These are phyloP conservation scores for Pisolithus marmoratus DNA, from an alignment of 768 basidiomycete species.

Conservation along the genomic window DNA sequence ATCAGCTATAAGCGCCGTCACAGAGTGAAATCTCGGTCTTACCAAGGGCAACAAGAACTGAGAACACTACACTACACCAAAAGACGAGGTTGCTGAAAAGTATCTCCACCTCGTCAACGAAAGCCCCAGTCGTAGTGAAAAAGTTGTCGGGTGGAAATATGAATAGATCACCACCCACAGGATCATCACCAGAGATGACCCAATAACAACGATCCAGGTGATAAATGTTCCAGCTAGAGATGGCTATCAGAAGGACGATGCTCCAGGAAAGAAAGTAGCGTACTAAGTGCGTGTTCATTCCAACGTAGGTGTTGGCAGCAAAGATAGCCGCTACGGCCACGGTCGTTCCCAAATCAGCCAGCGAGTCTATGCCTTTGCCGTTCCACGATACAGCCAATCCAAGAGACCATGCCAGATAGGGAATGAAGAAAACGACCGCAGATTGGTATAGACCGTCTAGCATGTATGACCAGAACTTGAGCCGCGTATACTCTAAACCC, in stretches of 20 bases:
- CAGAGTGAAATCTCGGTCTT: slow-evolving; percentile 15
- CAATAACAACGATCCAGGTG: slow-evolving; percentile 77
- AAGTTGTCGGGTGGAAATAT: slow-evolving; percentile 68
- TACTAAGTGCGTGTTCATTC: slow-evolving; percentile 86
- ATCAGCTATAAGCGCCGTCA: slow-evolving; percentile 3
- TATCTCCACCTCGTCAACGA: slow-evolving; percentile 64
- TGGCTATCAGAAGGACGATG: slow-evolving; percentile 3
- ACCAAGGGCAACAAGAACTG: slow-evolving; percentile 71
- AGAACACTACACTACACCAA: slow-evolving; percentile 74
- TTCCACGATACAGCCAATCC: slow-evolving; percentile 68
- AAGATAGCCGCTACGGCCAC: slow-evolving; percentile 84
- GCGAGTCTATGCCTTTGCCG: slow-evolving; percentile 70
- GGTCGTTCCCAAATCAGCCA: slow-evolving; percentile 89
- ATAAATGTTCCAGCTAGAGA: slow-evolving; percentile 70
- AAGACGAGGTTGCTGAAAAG: slow-evolving; percentile 78
- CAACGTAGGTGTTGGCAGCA: slow-evolving; percentile 85
- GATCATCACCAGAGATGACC: slow-evolving; percentile 76
- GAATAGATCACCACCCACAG: slow-evolving; percentile 90
- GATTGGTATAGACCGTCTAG: slow-evolving; percentile 93
- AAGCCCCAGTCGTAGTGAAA: slow-evolving; percentile 66
- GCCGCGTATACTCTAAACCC: slow-evolving; percentile 86
- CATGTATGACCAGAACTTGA: slow-evolving; percentile 95
- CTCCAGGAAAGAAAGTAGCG: slow-evolving; percentile 32
- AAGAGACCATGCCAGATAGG: slow-evolving; percentile 67
- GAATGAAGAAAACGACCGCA: slow-evolving; percentile 78